These are phyloP conservation scores for Wickerhamomyces mucosus DNA, from an alignment of 805 yeast genomes.

Conservation along the genomic window DNA sequence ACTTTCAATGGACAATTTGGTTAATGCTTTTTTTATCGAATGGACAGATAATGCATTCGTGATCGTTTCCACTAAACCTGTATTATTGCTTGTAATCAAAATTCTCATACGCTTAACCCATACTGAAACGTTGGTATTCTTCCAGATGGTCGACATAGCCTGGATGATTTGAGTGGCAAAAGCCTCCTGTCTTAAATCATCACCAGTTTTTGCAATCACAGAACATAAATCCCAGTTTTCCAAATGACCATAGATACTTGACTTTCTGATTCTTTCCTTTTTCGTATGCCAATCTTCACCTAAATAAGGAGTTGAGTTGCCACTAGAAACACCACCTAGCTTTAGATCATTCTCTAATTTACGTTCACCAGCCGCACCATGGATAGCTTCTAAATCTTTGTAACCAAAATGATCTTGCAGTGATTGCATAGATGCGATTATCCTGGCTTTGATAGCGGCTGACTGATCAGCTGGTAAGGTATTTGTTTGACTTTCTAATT, in stretches of 20 bases:
- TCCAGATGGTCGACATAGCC: constrained; percentile 83
- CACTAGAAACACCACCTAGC: constrained; percentile 54
- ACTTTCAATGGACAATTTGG: constrained; percentile 57
- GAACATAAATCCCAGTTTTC: constrained; percentile 94
- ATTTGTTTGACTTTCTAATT: constrained; percentile 59
- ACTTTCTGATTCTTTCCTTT: constrained; percentile 66
- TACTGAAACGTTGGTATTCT: constrained; percentile 50
- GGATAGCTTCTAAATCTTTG: constrained; percentile 38
- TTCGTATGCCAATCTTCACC: constrained; percentile 93
- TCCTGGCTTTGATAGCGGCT: constrained; percentile 55
- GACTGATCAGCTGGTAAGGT: constrained; percentile 49
- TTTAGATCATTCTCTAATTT: constrained; percentile 88
- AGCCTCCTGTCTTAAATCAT: constrained; percentile 93
- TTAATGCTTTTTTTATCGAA: constrained; percentile 86
- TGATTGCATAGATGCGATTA: constrained; percentile 66
- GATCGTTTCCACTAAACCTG: constrained; percentile 93
- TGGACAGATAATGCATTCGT: constrained; percentile 91
- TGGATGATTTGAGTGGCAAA: constrained; percentile 93
- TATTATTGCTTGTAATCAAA: constrained; percentile 77
- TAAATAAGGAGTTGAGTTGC: constrained; percentile 39
- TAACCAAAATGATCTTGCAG: constrained; percentile 60
- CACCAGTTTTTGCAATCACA: constrained; percentile 94
- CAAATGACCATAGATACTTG: constrained; percentile 75
- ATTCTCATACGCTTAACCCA: constrained; percentile 96
- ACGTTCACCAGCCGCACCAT: constrained; percentile 81